These are phyloP conservation scores for Setaria italica DNA, from an alignment of 202 grass and related monocot genomes.

Conservation along the genomic window DNA sequence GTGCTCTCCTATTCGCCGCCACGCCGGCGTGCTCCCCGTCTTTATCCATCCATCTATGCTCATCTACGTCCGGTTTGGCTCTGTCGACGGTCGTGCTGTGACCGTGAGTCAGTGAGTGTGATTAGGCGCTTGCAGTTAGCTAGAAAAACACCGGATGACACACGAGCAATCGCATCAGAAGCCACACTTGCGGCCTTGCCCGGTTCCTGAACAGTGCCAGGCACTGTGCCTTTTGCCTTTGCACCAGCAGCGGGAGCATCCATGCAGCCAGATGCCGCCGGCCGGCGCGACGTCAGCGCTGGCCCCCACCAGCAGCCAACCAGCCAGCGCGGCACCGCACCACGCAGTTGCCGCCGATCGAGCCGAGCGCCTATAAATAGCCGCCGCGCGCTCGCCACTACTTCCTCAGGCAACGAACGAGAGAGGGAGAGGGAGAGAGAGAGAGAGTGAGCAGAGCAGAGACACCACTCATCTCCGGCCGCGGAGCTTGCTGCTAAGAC, in stretches of 20 bases:
- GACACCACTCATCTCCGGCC: neutral
- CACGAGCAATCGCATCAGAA: neutral
- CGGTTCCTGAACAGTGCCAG: neutral
- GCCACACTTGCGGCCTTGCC: neutral
- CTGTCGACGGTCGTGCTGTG: no score
- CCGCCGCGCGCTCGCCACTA: slow-evolving; percentile 11
- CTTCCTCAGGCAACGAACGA: slow-evolving; percentile 21
- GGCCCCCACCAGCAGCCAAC: neutral
- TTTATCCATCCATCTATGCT: neutral
- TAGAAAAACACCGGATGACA: no score
- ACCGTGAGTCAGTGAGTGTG: neutral
- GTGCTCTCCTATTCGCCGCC: neutral
- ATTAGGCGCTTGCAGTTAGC: neutral
- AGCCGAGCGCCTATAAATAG: slow-evolving; percentile 45
- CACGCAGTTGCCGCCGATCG: neutral
- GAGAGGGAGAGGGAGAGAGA: no score
- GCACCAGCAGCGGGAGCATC: neutral
- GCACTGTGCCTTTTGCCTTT: neutral
- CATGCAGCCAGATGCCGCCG: neutral
- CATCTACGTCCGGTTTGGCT: neutral
- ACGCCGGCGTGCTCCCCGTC: neutral
- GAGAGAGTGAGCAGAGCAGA: neutral
- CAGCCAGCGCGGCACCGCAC: neutral
- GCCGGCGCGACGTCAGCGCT: neutral
- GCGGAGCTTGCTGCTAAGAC: neutral